A percentile compares a stretch with the other conserved stretches of the same genome.
These are phyloP conservation scores for Myriosclerotinia scirpicola DNA, from an alignment of 2,329 filamentous ascomycete genomes.

Conservation along the genomic window DNA sequence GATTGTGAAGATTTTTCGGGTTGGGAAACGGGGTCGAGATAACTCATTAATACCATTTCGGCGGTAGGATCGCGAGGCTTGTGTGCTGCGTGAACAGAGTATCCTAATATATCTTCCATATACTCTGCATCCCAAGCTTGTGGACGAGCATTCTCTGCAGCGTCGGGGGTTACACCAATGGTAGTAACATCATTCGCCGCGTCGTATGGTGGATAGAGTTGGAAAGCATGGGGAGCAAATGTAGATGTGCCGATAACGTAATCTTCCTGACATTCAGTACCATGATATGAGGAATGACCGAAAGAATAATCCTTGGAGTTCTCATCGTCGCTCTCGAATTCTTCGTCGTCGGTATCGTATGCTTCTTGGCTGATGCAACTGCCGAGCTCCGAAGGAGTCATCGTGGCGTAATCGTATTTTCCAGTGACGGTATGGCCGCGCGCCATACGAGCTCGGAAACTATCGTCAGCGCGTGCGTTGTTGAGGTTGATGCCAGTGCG, in stretches of 20 bases:
- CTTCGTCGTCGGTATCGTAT: not conserved
- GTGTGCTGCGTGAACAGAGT: not conserved
- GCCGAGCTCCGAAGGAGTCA: not conserved
- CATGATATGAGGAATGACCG: slow-evolving; percentile 10
- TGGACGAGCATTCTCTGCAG: not conserved
- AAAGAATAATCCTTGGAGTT: not conserved
- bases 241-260: slow-evolving; percentile 8
- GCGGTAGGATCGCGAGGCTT: slow-evolving; percentile 8
- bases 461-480: not conserved
- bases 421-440: not conserved
- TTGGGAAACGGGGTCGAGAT: not conserved
- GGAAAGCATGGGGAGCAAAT: slow-evolving; percentile 8
- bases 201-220: slow-evolving; percentile 1
- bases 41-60: slow-evolving; percentile 1
- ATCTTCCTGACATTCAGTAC: slow-evolving; percentile 10
- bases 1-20: not conserved
- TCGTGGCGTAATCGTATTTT: not conserved
- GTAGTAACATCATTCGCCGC: not conserved
- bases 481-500: not conserved
- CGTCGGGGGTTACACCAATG: not conserved
- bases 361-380: not conserved
- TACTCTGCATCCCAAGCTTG: not conserved
- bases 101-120: slow-evolving; percentile 4
- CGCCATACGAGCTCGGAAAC: slow-evolving; percentile 1
- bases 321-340: slow-evolving; percentile 1